Percentiles rank a stretch among this genome's conserved stretches.
Evolutionary conservation across 2,329 filamentous ascomycete species (phyloP).

Genomic region (Aspergillus intermedius): DNA sequence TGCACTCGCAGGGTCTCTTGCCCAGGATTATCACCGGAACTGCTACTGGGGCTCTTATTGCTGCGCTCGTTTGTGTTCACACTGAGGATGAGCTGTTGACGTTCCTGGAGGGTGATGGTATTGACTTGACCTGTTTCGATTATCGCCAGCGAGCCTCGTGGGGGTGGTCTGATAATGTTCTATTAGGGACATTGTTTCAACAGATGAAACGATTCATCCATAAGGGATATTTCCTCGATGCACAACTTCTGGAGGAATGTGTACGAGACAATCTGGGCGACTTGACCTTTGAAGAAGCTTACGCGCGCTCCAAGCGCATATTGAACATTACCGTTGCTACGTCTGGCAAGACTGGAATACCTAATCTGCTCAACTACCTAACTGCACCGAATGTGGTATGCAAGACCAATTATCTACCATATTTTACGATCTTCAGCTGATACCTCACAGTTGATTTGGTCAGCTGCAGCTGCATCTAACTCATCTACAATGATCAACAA

Average conservation of each 20-base stretch:
- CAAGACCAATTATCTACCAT: conserved; percentile 17
- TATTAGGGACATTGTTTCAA: conserved; percentile 56
- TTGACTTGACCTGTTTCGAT: conserved; percentile 75
- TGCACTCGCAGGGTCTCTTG: conserved; percentile 71
- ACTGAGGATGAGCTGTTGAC: conserved; percentile 75
- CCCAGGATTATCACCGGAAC: conserved; percentile 89
- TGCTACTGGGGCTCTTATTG: conserved; percentile 82
- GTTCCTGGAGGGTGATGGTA: conserved; percentile 70
- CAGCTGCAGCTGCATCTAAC: conserved; percentile 38
- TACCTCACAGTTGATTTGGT: conserved; percentile 53
- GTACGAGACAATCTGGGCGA: conserved; percentile 81
- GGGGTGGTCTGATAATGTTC: conserved; percentile 28
- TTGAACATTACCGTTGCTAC: conserved; percentile 88
- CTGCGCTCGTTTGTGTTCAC: conserved; percentile 79
- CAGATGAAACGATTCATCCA: conserved; percentile 62
- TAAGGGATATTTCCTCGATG: conserved; percentile 79
- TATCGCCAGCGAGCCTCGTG: conserved; percentile 20
- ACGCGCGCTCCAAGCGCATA: conserved; percentile 73
- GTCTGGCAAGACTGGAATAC: conserved; percentile 65
- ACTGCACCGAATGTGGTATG: conserved; percentile 86
- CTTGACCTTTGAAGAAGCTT: conserved; percentile 89
- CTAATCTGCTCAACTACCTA: conserved; percentile 82
- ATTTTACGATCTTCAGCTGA: conserved; percentile 2
- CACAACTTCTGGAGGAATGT: conserved; percentile 73
- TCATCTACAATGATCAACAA: conserved; percentile 55